Base-by-base conservation (phyloP, 1,284 basidiomycete genomes). In the Peniophora sp. region DNA sequence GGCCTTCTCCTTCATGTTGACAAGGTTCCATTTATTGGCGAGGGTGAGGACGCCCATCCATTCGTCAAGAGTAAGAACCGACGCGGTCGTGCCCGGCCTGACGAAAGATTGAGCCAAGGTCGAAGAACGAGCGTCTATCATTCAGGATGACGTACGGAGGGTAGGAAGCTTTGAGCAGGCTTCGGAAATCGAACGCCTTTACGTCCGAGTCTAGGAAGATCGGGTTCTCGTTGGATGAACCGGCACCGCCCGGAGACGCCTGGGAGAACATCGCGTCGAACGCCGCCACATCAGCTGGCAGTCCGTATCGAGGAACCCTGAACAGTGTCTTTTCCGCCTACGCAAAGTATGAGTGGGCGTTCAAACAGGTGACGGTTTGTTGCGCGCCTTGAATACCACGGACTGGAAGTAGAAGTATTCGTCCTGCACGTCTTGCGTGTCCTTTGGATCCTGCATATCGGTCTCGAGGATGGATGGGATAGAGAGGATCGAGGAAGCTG, bases 41-140 rank as follows among this genome's bases (percentile, higher is more conserved):
- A 55, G 53, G 20, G 36, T 50, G 6, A 55, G 46, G 1, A 36
- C 53, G 10, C 45, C 39, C 17, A 52, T 50, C 53, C 53, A 55
- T n/a, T 50, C 25, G n/a, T 52, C 51, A 16, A 47, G 47, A 20
- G 48, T 45, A 12, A 49, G 14, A 8, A 22, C 14, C 6, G 17
- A 16, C 8, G 23, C 22, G 5, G 20, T 22, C 14, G 12, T 45
- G 44, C 44, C 23, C 16, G 44, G 44, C 22, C 44, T 45, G 8
- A 8, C 8, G 20, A 22, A 22, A 32, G 27, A 32, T 32, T n/a
- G n/a, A n/a, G n/a, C n/a, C 27, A 32, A 12, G 6, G 5, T 32
- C 27, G 27, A n/a, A n/a, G n/a, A n/a, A n/a, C n/a, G 6, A 19
- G 16, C 12, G 22, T 22, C 14, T 8, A 25, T 45, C n/a, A 45